Evolutionary conservation across 2,329 filamentous ascomycete genomes (phyloP).

Genomic region (Curvularia hawaiiensis): DNA sequence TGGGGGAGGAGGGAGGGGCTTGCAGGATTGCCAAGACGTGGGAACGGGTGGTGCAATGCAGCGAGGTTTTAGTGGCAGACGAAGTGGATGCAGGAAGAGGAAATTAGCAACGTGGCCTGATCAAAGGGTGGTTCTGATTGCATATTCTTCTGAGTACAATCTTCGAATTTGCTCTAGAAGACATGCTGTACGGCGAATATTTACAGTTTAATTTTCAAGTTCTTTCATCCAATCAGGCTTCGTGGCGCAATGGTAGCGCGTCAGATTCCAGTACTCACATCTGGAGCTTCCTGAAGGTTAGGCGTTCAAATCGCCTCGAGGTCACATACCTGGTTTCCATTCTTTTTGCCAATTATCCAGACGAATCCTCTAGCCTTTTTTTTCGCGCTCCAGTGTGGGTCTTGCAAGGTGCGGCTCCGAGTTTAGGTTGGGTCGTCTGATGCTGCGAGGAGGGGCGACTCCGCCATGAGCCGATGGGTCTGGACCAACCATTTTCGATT

Average conservation of each 20-base stretch:
- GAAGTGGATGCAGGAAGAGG: not conserved
- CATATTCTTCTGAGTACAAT: not conserved
- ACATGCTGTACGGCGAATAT: not conserved
- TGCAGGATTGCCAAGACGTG: not conserved
- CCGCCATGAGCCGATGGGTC: slow-evolving; percentile 7
- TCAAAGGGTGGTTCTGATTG: not conserved
- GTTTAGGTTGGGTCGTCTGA: slow-evolving; percentile 10
- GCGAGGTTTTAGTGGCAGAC: slow-evolving; percentile 5
- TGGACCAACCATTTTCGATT: slow-evolving; percentile 1
- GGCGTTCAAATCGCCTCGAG: slow-evolving; percentile 35
- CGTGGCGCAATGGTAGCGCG: slow-evolving; percentile 40
- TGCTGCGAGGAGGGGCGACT: slow-evolving; percentile 8
- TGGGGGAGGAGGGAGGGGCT: not conserved
- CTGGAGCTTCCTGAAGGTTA: slow-evolving; percentile 36
- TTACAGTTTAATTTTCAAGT: not conserved
- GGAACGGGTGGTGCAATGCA: not conserved
- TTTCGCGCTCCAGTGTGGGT: slow-evolving; percentile 1
- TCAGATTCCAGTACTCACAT: slow-evolving; percentile 34
- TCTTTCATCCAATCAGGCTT: slow-evolving; percentile 26
- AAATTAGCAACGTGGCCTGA: not conserved
- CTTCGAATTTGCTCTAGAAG: not conserved
- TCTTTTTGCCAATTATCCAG: not conserved
- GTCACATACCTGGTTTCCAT: slow-evolving; percentile 24
- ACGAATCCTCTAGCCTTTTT: not conserved
- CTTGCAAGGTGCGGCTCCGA: not conserved